These are phyloP conservation scores for Rhizoclosmatium sp. DNA, from an alignment of 192 early-diverging fungal species.

Conservation along the genomic window DNA sequence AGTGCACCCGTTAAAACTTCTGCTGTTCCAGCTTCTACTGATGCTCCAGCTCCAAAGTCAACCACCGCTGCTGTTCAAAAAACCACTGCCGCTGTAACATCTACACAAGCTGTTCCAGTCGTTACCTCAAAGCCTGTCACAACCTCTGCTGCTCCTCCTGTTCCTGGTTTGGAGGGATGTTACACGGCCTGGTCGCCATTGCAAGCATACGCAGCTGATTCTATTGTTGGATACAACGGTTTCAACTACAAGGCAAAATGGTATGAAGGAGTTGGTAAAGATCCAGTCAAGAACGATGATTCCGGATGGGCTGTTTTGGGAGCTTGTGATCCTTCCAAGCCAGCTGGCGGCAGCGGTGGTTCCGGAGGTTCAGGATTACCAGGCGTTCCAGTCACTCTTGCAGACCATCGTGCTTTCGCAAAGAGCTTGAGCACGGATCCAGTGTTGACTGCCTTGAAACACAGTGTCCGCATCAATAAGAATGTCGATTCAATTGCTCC, in stretches of 20 bases:
- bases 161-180: too few relatives aligned
- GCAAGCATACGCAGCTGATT: not conserved
- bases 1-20: too few relatives aligned
- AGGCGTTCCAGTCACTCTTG: not conserved
- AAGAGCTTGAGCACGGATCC: not conserved
- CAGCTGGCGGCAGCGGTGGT: not conserved
- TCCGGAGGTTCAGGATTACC: not conserved
- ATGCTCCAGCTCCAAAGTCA: too few relatives aligned
- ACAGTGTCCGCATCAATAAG: not conserved
- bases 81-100: too few relatives aligned
- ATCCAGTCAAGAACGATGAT: not conserved
- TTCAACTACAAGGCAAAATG: not conserved
- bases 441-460: not conserved
- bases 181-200: not conserved
- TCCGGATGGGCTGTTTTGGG: not conserved
- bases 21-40: too few relatives aligned
- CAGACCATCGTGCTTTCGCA: slow-evolving; percentile 4
- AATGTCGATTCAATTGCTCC: not conserved
- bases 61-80: too few relatives aligned
- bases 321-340: not conserved
- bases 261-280: not conserved
- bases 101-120: too few relatives aligned
- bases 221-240: not conserved
- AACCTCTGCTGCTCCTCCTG: too few relatives aligned
- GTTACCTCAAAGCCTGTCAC: too few relatives aligned